Conservation (phyloP, 1,284 basidiomycete genomes). For the Trametes polyzona region DNA sequence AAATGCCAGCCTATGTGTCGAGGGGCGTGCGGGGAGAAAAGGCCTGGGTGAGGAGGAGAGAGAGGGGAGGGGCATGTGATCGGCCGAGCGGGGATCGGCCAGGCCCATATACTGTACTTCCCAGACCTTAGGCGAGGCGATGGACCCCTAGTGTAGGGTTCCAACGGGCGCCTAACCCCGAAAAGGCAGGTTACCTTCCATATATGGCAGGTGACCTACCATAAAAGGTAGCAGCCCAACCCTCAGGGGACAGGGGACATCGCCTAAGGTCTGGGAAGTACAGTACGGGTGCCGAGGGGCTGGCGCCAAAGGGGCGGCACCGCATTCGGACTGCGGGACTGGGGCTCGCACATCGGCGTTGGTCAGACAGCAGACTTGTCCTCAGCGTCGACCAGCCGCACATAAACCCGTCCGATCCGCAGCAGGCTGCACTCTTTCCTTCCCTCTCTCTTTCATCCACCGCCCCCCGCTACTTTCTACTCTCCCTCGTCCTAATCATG, state of each 20-base stretch:
- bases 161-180: too few relatives aligned
- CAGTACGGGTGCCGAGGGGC: neutral
- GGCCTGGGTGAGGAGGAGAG: neutral
- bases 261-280: neutral
- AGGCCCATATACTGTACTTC: neutral
- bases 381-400: constrained; percentile 6
- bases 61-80: neutral
- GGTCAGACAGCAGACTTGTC: constrained; percentile 7
- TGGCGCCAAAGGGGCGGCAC: neutral
- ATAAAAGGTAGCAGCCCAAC: too few relatives aligned
- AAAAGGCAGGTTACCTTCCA: too few relatives aligned
- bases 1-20: neutral
- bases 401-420: constrained; percentile 16
- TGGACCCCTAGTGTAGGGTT: too few relatives aligned
- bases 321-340: neutral
- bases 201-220: too few relatives aligned
- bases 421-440: constrained; percentile 24
- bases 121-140: too few relatives aligned
- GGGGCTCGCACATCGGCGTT: neutral
- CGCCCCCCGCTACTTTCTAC: constrained; percentile 7
- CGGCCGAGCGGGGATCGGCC: constrained; percentile 6
- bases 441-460: constrained; percentile 5
- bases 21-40: neutral
- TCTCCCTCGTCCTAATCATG: constrained; percentile 9
- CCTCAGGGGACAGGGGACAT: too few relatives aligned